Conservation (phyloP, 2,329 filamentous ascomycete species). For the Ophiostoma angusticollis region DNA sequence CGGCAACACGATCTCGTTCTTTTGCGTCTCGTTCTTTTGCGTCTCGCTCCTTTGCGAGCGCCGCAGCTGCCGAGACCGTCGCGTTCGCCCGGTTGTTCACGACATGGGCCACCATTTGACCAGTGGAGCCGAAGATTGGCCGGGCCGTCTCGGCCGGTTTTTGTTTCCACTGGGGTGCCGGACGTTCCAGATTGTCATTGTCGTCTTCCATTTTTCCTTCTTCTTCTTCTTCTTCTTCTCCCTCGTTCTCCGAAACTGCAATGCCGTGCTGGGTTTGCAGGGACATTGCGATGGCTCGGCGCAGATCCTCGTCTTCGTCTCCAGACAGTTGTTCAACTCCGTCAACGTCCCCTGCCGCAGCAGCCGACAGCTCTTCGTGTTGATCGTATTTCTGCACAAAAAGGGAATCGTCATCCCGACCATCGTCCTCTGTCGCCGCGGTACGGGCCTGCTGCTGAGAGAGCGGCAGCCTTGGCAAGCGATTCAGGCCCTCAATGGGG, state of each 20-base stretch:
- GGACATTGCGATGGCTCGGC: constrained; percentile 73
- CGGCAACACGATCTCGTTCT: no score
- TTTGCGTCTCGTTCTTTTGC: no score
- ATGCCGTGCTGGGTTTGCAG: constrained; percentile 49
- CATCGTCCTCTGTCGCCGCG: constrained; percentile 21
- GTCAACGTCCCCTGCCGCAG: constrained; percentile 16
- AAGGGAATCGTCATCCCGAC: constrained; percentile 41
- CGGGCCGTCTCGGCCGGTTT: constrained; percentile 36
- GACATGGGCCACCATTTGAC: constrained; percentile 56
- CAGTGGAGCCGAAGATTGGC: constrained; percentile 37
- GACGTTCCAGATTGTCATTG: constrained; percentile 35
- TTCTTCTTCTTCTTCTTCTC: constrained; percentile 23
- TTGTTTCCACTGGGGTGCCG: constrained; percentile 43
- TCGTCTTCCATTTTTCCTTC: constrained; percentile 19
- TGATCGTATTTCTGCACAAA: constrained; percentile 32
- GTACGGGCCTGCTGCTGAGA: no score
- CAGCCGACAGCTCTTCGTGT: constrained; percentile 19
- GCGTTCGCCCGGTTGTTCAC: constrained; percentile 62
- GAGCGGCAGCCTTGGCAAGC: constrained; percentile 53
- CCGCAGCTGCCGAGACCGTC: constrained; percentile 24
- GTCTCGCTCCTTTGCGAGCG: not conserved
- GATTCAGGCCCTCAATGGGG: constrained; percentile 78
- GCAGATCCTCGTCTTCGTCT: constrained; percentile 50
- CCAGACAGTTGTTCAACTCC: constrained; percentile 18
- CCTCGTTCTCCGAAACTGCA: constrained; percentile 21